Evolutionary conservation across 768 basidiomycete species (phyloP).

Genomic region (Suillus paluster): DNA sequence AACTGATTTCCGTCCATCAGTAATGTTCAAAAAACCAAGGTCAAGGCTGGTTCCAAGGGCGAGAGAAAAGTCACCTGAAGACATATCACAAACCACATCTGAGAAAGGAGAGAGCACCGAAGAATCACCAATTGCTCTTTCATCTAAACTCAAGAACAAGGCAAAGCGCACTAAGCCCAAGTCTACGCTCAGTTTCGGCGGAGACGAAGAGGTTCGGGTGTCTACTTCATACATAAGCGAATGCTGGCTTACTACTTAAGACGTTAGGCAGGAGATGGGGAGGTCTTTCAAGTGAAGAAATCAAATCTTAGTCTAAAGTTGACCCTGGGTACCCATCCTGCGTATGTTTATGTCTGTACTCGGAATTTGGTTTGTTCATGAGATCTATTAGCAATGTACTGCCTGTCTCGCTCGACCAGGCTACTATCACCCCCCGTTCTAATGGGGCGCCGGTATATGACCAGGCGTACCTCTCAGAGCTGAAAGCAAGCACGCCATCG

Average conservation of each 20-base stretch:
- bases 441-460: constrained; percentile 69
- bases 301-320: constrained; percentile 74
- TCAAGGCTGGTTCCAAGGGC: constrained; percentile 43
- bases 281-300: constrained; percentile 81
- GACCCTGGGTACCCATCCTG: constrained; percentile 56
- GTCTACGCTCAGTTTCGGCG: constrained; percentile 80
- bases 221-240: constrained; percentile 13
- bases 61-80: constrained; percentile 35
- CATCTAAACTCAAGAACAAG: constrained; percentile 73
- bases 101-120: constrained; percentile 32
- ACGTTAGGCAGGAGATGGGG: constrained; percentile 57
- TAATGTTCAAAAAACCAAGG: constrained; percentile 50
- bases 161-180: constrained; percentile 67
- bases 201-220: constrained; percentile 60
- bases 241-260: constrained; percentile 30
- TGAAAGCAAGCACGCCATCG: constrained; percentile 77
- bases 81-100: constrained; percentile 24
- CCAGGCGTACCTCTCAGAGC: constrained; percentile 70
- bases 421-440: constrained; percentile 49
- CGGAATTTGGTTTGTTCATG: constrained; percentile 16
- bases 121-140: constrained; percentile 64
- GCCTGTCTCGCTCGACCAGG: constrained; percentile 56
- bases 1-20: constrained; percentile 16
- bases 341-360: constrained; percentile 38
- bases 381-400: constrained; percentile 40